phyloP scores from a whole-genome alignment of 495 filamentous ascomycete genomes.

The Polyplosphaeria fusca region DNA sequence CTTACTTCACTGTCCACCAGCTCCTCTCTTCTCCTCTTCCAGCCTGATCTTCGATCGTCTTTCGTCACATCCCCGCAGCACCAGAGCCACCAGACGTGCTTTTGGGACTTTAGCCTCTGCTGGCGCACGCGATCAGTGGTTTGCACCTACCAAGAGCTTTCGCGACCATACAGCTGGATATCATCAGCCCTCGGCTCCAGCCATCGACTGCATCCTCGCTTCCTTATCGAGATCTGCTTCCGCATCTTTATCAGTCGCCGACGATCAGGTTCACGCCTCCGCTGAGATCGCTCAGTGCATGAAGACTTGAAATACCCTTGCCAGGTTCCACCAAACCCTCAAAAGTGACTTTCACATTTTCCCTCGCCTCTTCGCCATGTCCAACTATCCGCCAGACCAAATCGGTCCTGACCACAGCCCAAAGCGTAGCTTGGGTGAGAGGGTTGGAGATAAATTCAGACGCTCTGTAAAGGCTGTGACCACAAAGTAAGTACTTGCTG shows the following conservation, averaged over 20 bases:
- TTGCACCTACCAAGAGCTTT: background rate
- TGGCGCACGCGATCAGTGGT: conserved; percentile 19
- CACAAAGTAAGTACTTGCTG: conserved; percentile 29
- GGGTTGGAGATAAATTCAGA: conserved; percentile 26
- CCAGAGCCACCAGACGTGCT: conserved; percentile 18
- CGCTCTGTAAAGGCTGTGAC: conserved; percentile 36
- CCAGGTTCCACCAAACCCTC: conserved; percentile 35
- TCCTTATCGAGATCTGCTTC: conserved; percentile 5
- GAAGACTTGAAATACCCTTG: conserved; percentile 19
- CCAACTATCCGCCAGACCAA: conserved; percentile 35
- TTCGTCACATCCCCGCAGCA: conserved; percentile 24
- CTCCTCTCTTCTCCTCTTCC: background rate
- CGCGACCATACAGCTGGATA: conserved; percentile 10
- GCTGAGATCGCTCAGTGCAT: conserved; percentile 4
- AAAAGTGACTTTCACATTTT: conserved; percentile 30
- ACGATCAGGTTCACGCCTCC: conserved; percentile 2
- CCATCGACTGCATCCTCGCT: background rate
- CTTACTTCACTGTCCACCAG: background rate
- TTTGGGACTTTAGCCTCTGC: conserved; percentile 3
- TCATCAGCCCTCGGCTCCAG: background rate
- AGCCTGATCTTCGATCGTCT: conserved; percentile 13
- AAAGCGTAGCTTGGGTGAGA: conserved; percentile 28
- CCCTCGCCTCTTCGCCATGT: conserved; percentile 25
- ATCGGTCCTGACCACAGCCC: conserved; percentile 35
- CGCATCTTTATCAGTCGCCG: conserved; percentile 8